Evolutionary conservation across 2,329 filamentous ascomycete species (phyloP).

Genomic region (Pseudogymnoascus sp.): DNA sequence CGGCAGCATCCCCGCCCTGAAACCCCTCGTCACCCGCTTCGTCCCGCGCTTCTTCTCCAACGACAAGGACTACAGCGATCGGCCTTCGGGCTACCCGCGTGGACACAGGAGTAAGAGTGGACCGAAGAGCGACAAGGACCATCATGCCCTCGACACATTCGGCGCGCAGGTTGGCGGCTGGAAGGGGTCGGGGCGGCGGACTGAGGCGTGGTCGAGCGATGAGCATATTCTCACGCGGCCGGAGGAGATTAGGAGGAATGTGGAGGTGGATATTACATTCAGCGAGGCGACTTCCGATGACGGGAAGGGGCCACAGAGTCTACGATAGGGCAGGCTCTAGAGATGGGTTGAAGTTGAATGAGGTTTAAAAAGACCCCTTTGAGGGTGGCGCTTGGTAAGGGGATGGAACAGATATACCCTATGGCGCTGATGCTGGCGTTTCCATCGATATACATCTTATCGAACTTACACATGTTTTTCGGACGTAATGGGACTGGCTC

Average conservation of each 20-base stretch:
- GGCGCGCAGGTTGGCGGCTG: background rate
- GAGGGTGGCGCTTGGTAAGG: background rate
- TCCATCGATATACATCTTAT: background rate
- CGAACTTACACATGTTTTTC: background rate
- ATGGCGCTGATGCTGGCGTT: slow-evolving; percentile 1
- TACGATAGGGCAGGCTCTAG: background rate
- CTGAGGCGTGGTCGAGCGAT: slow-evolving; percentile 6
- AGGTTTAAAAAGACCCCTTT: background rate
- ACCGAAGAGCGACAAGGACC: background rate
- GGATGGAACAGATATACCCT: background rate
- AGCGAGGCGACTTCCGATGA: slow-evolving; percentile 6
- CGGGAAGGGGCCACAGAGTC: background rate
- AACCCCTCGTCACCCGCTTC: slow-evolving; percentile 15
- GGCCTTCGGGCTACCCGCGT: background rate
- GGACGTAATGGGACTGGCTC: background rate
- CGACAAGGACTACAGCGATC: background rate
- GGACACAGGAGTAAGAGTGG: background rate
- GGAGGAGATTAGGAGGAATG: slow-evolving; percentile 11
- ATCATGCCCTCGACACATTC: slow-evolving; percentile 5
- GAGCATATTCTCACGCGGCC: slow-evolving; percentile 11
- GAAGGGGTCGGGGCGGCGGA: background rate
- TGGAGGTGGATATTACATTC: slow-evolving; percentile 13
- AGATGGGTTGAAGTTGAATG: background rate
- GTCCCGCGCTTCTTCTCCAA: slow-evolving; percentile 10
- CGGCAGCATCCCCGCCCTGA: slow-evolving; percentile 18